Evolutionary conservation across 2,329 filamentous ascomycete genomes (phyloP).

Genomic region (Nigrospora osmanthi): DNA sequence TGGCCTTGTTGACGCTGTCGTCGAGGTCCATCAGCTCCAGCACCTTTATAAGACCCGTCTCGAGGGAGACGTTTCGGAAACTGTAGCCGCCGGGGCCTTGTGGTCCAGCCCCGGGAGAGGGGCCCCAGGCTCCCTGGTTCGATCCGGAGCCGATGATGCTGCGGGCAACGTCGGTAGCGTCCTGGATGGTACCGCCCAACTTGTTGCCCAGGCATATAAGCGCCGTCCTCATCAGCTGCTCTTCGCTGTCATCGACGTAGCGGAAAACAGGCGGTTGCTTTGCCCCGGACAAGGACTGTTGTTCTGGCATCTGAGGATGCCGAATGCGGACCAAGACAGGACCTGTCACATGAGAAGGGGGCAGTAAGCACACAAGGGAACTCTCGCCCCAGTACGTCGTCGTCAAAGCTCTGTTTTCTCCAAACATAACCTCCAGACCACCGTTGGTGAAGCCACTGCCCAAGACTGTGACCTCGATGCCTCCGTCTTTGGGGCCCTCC

Average conservation of each 20-base stretch:
- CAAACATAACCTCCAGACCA: slow-evolving; percentile 78
- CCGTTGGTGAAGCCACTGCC: slow-evolving; percentile 71
- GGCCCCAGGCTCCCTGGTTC: slow-evolving; percentile 36
- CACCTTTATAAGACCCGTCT: slow-evolving; percentile 62
- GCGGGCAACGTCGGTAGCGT: slow-evolving; percentile 53
- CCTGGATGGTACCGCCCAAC: slow-evolving; percentile 54
- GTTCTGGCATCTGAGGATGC: slow-evolving; percentile 27
- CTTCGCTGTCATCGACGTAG: slow-evolving; percentile 65
- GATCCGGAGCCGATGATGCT: slow-evolving; percentile 44
- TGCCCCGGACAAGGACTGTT: slow-evolving; percentile 24
- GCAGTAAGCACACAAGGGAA: slow-evolving; percentile 71
- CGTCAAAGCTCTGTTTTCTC: slow-evolving; percentile 53
- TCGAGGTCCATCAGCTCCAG: slow-evolving; percentile 75
- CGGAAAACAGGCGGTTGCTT: slow-evolving; percentile 50
- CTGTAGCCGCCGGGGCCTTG: slow-evolving; percentile 36
- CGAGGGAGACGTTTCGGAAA: slow-evolving; percentile 33
- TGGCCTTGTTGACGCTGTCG: slow-evolving; percentile 60
- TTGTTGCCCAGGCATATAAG: slow-evolving; percentile 57
- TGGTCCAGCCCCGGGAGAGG: slow-evolving; percentile 31
- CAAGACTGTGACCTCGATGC: slow-evolving; percentile 79
- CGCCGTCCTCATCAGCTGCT: slow-evolving; percentile 60
- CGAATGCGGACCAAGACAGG: slow-evolving; percentile 65
- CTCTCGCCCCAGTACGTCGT: slow-evolving; percentile 77
- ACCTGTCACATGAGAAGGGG: slow-evolving; percentile 60
- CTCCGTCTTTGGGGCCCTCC: slow-evolving; percentile 74